Conservation (phyloP, 768 basidiomycete species). For the Dendrothele bispora region DNA sequence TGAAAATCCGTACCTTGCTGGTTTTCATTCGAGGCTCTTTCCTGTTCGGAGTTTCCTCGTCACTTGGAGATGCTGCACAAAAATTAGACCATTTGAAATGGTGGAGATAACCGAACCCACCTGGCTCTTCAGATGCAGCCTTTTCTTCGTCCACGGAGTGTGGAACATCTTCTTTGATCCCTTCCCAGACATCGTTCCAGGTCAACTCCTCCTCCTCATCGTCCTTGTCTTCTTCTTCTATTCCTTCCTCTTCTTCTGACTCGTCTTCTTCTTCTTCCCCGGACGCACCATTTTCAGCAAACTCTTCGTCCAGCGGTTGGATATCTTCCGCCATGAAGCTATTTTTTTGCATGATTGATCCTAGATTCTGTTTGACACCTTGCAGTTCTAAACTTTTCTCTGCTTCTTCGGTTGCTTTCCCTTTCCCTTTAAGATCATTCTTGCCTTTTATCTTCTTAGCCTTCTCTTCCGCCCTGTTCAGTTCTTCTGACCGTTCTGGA, state of each 20-base stretch:
- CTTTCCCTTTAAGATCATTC: conserved; percentile 54
- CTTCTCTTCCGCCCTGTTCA: conserved; percentile 65
- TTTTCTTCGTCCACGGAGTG: conserved; percentile 31
- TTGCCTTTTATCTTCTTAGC: conserved; percentile 40
- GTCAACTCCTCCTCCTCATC: conserved; percentile 55
- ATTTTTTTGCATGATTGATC: conserved; percentile 87
- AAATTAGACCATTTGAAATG: conserved; percentile 2
- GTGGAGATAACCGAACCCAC: conserved; percentile 16
- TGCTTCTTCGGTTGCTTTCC: conserved; percentile 38
- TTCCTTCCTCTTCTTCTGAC: conserved; percentile 39
- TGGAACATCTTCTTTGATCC: conserved; percentile 38
- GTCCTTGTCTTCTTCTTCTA: conserved; percentile 34
- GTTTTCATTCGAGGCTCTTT: conserved; percentile 90
- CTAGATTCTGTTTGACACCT: conserved; percentile 83
- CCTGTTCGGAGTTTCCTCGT: conserved; percentile 24
- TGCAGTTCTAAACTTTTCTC: conserved; percentile 34
- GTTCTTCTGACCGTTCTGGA: conserved; percentile 75
- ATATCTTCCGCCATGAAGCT: conserved; percentile 84
- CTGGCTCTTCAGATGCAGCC: conserved; percentile 24
- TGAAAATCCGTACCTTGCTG: conserved; percentile 63
- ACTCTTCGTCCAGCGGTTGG: conserved; percentile 58
- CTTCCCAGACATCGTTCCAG: conserved; percentile 88
- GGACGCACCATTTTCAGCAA: conserved; percentile 38
- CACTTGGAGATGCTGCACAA: too few species aligned
- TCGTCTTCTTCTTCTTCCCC: conserved; percentile 36